Percentiles rank a stretch among this genome's conserved stretches.
Conservation (phyloP, 75 land plant genomes). For the Chamaecyparis obtusa region DNA sequence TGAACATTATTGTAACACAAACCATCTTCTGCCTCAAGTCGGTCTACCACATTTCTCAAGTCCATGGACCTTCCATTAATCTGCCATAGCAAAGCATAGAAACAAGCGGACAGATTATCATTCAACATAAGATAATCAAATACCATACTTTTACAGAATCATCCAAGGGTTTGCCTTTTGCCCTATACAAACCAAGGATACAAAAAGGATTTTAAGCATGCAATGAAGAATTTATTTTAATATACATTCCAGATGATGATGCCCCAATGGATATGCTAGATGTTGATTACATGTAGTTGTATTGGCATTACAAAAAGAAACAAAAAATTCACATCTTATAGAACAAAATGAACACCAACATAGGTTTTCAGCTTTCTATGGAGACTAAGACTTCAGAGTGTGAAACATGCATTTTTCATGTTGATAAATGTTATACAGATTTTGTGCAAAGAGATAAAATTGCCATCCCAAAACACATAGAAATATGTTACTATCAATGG, state of each 20-base stretch:
- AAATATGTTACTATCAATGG: neutral
- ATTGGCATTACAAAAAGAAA: neutral
- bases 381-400: neutral
- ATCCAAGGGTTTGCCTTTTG: neutral
- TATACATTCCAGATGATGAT: neutral
- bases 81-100: constrained; percentile 18
- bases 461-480: neutral
- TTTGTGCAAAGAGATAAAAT: neutral
- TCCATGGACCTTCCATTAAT: constrained; percentile 42
- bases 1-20: constrained; percentile 35
- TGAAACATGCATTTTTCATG: neutral
- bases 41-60: constrained; percentile 32
- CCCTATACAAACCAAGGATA: neutral
- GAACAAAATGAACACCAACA: neutral
- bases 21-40: constrained; percentile 41
- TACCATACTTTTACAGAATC: neutral
- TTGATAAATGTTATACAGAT: neutral
- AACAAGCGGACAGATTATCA: neutral
- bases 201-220: neutral
- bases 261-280: neutral
- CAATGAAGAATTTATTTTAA: neutral
- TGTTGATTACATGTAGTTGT: neutral
- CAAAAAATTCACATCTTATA: neutral
- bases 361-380: neutral
- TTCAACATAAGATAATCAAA: neutral